phyloP scores from a whole-genome alignment of 495 filamentous ascomycete species.

The Penicillium paradoxum region DNA sequence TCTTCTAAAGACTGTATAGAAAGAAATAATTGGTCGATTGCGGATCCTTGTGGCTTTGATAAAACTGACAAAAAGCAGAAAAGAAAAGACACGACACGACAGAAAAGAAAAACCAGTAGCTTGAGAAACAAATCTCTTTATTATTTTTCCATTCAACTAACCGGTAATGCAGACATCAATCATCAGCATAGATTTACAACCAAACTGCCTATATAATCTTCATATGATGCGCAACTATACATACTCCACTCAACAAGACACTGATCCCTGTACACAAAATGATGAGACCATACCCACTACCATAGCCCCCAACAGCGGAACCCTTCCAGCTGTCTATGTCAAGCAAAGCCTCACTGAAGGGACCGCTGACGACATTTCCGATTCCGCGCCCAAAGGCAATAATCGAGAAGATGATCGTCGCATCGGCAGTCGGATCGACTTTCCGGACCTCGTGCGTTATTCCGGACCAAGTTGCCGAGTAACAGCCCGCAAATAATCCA shows the following conservation, averaged over 20 bases:
- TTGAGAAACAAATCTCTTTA: too few species aligned
- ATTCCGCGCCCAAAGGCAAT: constrained; percentile 56
- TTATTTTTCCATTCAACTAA: too few species aligned
- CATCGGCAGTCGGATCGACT: constrained; percentile 32
- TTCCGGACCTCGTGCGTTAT: constrained; percentile 48
- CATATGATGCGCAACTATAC: constrained; percentile 18
- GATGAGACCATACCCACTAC: constrained; percentile 35
- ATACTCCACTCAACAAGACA: constrained; percentile 29
- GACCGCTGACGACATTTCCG: constrained; percentile 53
- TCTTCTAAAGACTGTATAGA: too few species aligned
- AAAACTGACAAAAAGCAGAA: too few species aligned
- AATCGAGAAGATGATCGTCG: constrained; percentile 51
- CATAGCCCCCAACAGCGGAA: constrained; percentile 31
- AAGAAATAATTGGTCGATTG: too few species aligned
- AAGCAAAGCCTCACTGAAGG: constrained; percentile 54
- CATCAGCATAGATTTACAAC: background rate
- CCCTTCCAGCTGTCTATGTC: constrained; percentile 16
- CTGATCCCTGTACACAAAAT: constrained; percentile 39
- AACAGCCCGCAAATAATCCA: constrained; percentile 60
- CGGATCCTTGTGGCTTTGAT: too few species aligned
- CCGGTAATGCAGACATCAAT: background rate
- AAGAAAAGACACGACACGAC: too few species aligned
- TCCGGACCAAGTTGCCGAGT: constrained; percentile 53
- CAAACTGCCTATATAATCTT: background rate
- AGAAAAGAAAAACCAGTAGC: too few species aligned